These are phyloP conservation scores for Hyaloscypha hepaticicola DNA, from an alignment of 495 filamentous ascomycete genomes.

Conservation along the genomic window DNA sequence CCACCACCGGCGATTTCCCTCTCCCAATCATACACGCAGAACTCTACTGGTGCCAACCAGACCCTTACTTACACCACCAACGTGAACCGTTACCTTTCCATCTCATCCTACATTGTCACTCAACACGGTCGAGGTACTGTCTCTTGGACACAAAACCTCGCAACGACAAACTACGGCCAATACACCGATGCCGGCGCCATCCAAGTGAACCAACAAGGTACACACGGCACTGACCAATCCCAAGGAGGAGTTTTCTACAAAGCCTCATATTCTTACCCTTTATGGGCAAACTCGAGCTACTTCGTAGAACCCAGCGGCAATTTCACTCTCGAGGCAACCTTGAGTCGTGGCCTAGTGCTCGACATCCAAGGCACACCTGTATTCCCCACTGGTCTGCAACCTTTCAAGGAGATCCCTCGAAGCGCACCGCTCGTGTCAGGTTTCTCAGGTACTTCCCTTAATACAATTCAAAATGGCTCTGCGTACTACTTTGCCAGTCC, in stretches of 20 bases:
- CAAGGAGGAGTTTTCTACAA: conserved; percentile 41
- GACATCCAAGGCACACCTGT: conserved; percentile 54
- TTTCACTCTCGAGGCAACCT: conserved; percentile 56
- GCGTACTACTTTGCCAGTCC: conserved; percentile 51
- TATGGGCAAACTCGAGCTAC: conserved; percentile 59
- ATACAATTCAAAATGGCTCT: conserved; percentile 55
- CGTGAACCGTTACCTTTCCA: conserved; percentile 55
- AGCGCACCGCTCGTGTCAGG: conserved; percentile 31
- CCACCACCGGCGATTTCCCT: conserved; percentile 34
- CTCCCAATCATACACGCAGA: conserved; percentile 41
- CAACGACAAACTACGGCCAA: conserved; percentile 57
- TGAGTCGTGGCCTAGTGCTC: conserved; percentile 59
- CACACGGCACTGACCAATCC: conserved; percentile 55
- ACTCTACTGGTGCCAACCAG: conserved; percentile 54
- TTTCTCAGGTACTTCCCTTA: conserved; percentile 43
- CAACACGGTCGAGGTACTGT: conserved; percentile 39
- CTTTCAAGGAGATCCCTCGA: conserved; percentile 35
- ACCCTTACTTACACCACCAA: conserved; percentile 59
- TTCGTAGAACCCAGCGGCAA: conserved; percentile 45
- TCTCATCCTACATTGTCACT: conserved; percentile 51
- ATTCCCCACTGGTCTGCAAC: conserved; percentile 59
- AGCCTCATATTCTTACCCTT: conserved; percentile 60
- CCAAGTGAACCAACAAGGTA: conserved; percentile 61
- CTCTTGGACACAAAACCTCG: conserved; percentile 64
- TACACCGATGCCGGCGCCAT: conserved; percentile 57